These are phyloP conservation scores for Penicillium bialowiezense DNA, from an alignment of 495 filamentous ascomycete genomes.

Conservation along the genomic window DNA sequence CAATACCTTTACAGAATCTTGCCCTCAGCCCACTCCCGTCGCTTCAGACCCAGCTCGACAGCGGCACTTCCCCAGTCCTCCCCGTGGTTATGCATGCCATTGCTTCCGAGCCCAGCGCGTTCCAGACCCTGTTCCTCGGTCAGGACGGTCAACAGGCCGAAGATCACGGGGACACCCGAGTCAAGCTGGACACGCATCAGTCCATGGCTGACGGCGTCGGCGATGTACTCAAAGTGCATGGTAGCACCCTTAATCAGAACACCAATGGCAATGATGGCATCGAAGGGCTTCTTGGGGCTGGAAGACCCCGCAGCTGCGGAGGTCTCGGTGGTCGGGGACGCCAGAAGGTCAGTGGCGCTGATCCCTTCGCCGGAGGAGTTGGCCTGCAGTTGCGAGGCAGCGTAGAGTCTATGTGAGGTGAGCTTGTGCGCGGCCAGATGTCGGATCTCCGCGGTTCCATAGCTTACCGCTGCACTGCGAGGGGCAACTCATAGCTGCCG, in stretches of 20 bases:
- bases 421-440: background rate
- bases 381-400: slow-evolving; percentile 83
- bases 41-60: slow-evolving; percentile 47
- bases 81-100: slow-evolving; percentile 71
- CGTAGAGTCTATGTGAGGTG: slow-evolving; percentile 60
- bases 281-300: slow-evolving; percentile 61
- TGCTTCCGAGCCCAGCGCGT: slow-evolving; percentile 70
- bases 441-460: background rate
- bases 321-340: slow-evolving; percentile 65
- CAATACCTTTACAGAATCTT: slow-evolving; percentile 33
- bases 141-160: slow-evolving; percentile 87
- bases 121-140: slow-evolving; percentile 83
- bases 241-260: slow-evolving; percentile 97
- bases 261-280: slow-evolving; percentile 92
- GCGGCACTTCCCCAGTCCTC: slow-evolving; percentile 80
- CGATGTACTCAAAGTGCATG: slow-evolving; percentile 98
- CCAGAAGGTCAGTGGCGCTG: slow-evolving; percentile 76
- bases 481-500: slow-evolving; percentile 89
- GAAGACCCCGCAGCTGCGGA: slow-evolving; percentile 28
- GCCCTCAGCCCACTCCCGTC: slow-evolving; percentile 45
- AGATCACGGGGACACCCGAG: slow-evolving; percentile 81
- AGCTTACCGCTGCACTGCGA: slow-evolving; percentile 74
- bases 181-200: slow-evolving; percentile 94
- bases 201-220: slow-evolving; percentile 84
- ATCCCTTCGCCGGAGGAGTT: slow-evolving; percentile 53